Evolutionary conservation across 306 rosid species (phyloP).

Genomic region (Glycine soja): DNA sequence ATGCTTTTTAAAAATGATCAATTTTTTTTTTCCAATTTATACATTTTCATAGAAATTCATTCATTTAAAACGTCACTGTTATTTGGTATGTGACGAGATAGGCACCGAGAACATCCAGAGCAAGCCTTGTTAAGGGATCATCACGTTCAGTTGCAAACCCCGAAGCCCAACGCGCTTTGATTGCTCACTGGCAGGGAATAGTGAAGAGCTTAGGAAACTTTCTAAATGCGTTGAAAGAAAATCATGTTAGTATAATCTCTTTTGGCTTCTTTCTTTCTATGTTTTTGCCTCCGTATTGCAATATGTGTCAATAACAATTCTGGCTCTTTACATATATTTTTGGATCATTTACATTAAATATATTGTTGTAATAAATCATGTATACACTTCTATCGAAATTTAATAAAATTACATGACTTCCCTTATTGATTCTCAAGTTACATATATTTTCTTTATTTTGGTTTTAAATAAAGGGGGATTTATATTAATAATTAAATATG

Average conservation of each 20-base stretch:
- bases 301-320: slow-evolving; percentile 14
- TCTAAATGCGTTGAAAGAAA: slow-evolving; percentile 83
- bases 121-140: slow-evolving; percentile 88
- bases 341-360: slow-evolving; percentile 24
- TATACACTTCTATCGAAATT: slow-evolving; percentile 22
- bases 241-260: slow-evolving; percentile 66
- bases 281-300: slow-evolving; percentile 38
- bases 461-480: slow-evolving; percentile 9
- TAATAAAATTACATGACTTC: slow-evolving; percentile 11
- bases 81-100: slow-evolving; percentile 54
- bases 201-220: slow-evolving; percentile 82
- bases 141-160: slow-evolving; percentile 81
- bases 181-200: slow-evolving; percentile 97
- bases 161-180: slow-evolving; percentile 82
- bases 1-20: slow-evolving; percentile 16
- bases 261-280: slow-evolving; percentile 32
- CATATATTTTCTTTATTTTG: slow-evolving; percentile 31
- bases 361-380: slow-evolving; percentile 14
- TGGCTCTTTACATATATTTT: slow-evolving; percentile 25
- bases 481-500: slow-evolving; percentile 3
- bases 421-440: slow-evolving; percentile 27
- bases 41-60: slow-evolving; percentile 27
- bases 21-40: slow-evolving; percentile 29
- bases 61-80: slow-evolving; percentile 41
- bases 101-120: slow-evolving; percentile 96